Conservation (phyloP, 129 eudicot species). For the Ambrosia trifida region DNA sequence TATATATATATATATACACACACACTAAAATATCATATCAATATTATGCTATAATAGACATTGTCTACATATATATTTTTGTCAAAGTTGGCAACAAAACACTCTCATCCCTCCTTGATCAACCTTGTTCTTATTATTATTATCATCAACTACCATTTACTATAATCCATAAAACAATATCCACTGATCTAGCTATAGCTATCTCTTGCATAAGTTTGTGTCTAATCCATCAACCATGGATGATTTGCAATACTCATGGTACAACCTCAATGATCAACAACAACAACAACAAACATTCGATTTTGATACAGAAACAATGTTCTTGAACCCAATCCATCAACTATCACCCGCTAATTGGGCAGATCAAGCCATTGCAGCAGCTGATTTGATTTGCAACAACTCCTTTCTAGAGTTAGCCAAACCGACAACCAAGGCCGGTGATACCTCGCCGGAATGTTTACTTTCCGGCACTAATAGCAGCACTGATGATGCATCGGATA, state of each 20-base stretch:
- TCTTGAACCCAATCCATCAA: constrained; percentile 31
- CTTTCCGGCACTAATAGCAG: constrained; percentile 56
- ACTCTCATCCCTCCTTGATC: constrained; percentile 6
- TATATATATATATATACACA: too few relatives aligned
- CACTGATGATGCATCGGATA: constrained; percentile 50
- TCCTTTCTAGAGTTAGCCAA: constrained; percentile 18
- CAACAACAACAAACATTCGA: constrained; percentile 25
- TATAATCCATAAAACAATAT: too few relatives aligned
- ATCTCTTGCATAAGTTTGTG: neutral
- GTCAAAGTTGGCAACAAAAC: constrained; percentile 25
- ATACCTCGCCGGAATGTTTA: constrained; percentile 46
- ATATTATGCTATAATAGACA: constrained; percentile 19
- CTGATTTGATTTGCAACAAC: constrained; percentile 23
- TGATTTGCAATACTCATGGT: constrained; percentile 33
- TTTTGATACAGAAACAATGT: constrained; percentile 32
- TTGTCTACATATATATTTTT: constrained; percentile 1
- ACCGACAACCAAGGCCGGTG: neutral
- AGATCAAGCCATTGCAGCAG: constrained; percentile 22
- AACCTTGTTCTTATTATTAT: neutral
- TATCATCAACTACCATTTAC: too few relatives aligned
- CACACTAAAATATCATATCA: constrained; percentile 14
- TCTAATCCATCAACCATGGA: constrained; percentile 21
- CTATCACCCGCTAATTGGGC: constrained; percentile 29
- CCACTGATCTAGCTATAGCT: too few relatives aligned
- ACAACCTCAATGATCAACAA: constrained; percentile 16